phyloP scores from a whole-genome alignment of 2,329 filamentous ascomycete genomes.

The Phialophora tarda region DNA sequence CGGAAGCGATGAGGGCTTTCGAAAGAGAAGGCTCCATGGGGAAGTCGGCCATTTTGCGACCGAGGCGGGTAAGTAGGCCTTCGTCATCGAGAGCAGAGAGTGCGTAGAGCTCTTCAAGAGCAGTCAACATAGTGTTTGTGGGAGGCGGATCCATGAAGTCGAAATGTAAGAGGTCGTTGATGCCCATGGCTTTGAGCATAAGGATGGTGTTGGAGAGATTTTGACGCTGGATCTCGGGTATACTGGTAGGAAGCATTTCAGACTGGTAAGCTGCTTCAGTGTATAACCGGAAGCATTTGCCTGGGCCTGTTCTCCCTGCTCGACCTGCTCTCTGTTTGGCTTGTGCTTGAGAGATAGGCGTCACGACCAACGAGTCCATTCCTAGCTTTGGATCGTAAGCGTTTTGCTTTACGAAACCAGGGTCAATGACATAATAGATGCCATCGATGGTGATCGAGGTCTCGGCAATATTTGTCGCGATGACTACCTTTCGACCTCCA shows the following conservation, averaged over 20 bases:
- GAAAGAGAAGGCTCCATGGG: slow-evolving; percentile 94
- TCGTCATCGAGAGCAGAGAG: slow-evolving; percentile 92
- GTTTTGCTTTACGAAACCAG: slow-evolving; percentile 97
- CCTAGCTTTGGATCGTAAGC: slow-evolving; percentile 96
- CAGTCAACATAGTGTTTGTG: slow-evolving; percentile 96
- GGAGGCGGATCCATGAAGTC: slow-evolving; percentile 99
- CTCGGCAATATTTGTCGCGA: slow-evolving; percentile 97
- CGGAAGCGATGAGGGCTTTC: slow-evolving; percentile 86
- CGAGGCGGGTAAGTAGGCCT: slow-evolving; percentile 86
- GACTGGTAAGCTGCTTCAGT: slow-evolving; percentile 95
- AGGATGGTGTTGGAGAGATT: slow-evolving; percentile 92
- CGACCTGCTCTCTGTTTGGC: slow-evolving; percentile 92
- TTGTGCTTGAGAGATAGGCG: slow-evolving; percentile 94
- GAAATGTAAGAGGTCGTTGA: slow-evolving; percentile 95
- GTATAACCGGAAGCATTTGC: slow-evolving; percentile 94
- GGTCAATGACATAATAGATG: slow-evolving; percentile 96
- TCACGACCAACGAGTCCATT: slow-evolving; percentile 96
- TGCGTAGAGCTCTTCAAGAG: slow-evolving; percentile 92
- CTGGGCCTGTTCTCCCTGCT: slow-evolving; percentile 91
- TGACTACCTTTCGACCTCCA: slow-evolving; percentile 89
- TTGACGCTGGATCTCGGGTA: slow-evolving; percentile 94
- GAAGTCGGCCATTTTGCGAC: slow-evolving; percentile 97
- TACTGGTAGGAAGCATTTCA: slow-evolving; percentile 94
- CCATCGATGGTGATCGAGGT: slow-evolving; percentile 98
- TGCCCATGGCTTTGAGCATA: slow-evolving; percentile 98